phyloP scores from a whole-genome alignment of 495 filamentous ascomycete species.

The Neurospora discreta region DNA sequence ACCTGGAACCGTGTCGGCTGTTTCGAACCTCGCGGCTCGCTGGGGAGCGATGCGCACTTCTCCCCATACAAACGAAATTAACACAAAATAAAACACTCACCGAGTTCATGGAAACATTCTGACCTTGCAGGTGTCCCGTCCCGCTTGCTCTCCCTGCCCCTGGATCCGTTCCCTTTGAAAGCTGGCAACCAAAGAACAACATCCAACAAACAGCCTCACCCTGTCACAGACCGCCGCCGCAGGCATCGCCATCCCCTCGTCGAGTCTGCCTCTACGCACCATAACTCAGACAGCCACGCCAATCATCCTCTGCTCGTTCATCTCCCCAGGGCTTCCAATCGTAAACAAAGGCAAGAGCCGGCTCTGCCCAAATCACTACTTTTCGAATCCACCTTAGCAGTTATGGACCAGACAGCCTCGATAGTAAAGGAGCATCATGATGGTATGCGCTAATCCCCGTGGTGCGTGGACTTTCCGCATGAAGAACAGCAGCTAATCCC shows the following conservation, averaged over 20 bases:
- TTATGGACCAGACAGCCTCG: conserved; percentile 23
- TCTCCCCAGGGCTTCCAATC: not conserved
- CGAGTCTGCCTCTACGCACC: not conserved
- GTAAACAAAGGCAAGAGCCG: conserved; percentile 1
- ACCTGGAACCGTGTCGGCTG: not conserved
- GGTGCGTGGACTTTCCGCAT: not conserved
- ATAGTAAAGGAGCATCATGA: conserved; percentile 27
- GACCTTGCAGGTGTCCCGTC: not conserved
- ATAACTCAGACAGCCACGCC: not conserved
- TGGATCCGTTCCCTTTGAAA: not conserved
- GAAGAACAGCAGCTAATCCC: not conserved
- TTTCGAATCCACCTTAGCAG: not conserved
- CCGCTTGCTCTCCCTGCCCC: not conserved
- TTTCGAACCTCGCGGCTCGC: not conserved
- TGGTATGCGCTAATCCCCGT: conserved; percentile 9
- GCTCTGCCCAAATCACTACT: conserved; percentile 3
- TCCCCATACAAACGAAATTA: not conserved
- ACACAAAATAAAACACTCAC: not conserved
- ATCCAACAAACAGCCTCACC: not conserved
- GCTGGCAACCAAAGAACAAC: not conserved
- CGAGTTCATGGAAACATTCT: not conserved
- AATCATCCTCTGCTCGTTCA: not conserved
- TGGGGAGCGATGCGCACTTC: not conserved
- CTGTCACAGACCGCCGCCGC: not conserved
- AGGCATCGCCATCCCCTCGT: not conserved